These are phyloP conservation scores for Prunus yedoensis DNA, from an alignment of 331 rosid genomes.

Conservation along the genomic window DNA sequence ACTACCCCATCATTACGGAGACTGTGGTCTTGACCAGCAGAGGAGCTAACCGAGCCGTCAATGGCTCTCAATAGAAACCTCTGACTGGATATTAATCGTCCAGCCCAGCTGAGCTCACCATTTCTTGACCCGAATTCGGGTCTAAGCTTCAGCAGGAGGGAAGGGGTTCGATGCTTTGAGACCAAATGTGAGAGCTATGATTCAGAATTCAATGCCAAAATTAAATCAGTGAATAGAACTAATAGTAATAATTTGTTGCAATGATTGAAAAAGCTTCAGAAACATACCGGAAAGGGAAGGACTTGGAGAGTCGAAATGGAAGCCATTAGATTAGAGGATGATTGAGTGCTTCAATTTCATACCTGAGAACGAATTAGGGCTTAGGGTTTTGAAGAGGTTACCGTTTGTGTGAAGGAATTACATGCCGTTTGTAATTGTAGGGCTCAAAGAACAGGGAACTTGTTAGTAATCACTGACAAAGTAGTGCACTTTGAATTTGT, in stretches of 20 bases:
- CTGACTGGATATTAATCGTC: slow-evolving; percentile 1
- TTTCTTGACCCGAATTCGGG: slow-evolving; percentile 26
- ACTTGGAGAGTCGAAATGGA: slow-evolving; percentile 37
- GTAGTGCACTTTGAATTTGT: not conserved
- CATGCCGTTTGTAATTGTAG: too few relatives aligned
- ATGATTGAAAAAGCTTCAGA: not conserved
- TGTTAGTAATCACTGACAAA: not conserved
- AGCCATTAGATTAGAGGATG: slow-evolving; percentile 43
- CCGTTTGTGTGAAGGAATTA: not conserved
- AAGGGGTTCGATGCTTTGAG: slow-evolving; percentile 26
- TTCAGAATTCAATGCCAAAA: slow-evolving; percentile 18
- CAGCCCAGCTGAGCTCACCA: slow-evolving; percentile 20
- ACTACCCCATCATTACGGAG: slow-evolving; percentile 8
- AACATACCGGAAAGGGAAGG: slow-evolving; percentile 41
- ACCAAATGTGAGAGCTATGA: slow-evolving; percentile 36
- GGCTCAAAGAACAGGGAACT: too few relatives aligned
- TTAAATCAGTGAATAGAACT: not conserved
- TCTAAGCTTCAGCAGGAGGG: slow-evolving; percentile 14
- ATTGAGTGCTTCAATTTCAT: slow-evolving; percentile 11
- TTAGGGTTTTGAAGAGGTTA: not conserved
- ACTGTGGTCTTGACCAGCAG: slow-evolving; percentile 20
- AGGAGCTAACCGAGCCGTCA: slow-evolving; percentile 26
- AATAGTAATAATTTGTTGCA: not conserved
- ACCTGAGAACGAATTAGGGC: not conserved
- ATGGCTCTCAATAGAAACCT: slow-evolving; percentile 37